Evolutionary conservation across 225 moss, liverwort and hornwort genomes (phyloP), one percentile per base, ranked within the genome.

Genomic region (Physcomitrium patens): DNA sequence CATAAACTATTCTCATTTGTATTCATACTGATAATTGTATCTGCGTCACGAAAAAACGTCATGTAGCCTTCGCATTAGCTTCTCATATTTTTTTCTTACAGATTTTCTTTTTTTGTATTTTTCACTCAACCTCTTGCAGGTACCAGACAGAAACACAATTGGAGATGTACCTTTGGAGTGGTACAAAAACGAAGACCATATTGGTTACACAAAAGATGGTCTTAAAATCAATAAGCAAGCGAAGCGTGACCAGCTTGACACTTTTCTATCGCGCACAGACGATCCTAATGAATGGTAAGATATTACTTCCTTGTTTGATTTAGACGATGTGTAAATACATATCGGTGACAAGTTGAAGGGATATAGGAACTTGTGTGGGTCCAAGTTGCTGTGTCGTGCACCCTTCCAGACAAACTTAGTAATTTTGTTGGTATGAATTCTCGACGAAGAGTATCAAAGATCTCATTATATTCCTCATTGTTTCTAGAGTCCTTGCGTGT

Each of bases 131-230:
- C 58, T 24, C 47, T 74, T 68, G 37, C 83, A 90, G 90, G 79
- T 87, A 52, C 90, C 87, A 45, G 84, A 85, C 81, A 87, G 93
- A 63, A 99, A 99, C 62, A 99, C 99, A 65, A 76, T 99, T 59
- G 99, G 99, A 54, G 88, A 95, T 13, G 95, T 99, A 58, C 99
- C 99, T 19, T 70, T 99, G 44, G 88, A 93, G 71, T 99, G 99
- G 99, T 99, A 99, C 65, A 95, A 81, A 73, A 89, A 90, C 49
- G 99, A 99, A 85, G 93, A 91, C 59, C 99, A 99, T 82, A 95
- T 99, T 44, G 99, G 99, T 48, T 99, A 99, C 75, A 95, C 88
- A 43, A 86, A 81, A 53, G 87, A 81, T 24, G 99, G 99, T 56
- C 84, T 84, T 49, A 99, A 83, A 77, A 87, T 99, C 2, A 86